Evolutionary conservation across 2,329 filamentous ascomycete species (phyloP).

Genomic region (Pleomassaria siparia): DNA sequence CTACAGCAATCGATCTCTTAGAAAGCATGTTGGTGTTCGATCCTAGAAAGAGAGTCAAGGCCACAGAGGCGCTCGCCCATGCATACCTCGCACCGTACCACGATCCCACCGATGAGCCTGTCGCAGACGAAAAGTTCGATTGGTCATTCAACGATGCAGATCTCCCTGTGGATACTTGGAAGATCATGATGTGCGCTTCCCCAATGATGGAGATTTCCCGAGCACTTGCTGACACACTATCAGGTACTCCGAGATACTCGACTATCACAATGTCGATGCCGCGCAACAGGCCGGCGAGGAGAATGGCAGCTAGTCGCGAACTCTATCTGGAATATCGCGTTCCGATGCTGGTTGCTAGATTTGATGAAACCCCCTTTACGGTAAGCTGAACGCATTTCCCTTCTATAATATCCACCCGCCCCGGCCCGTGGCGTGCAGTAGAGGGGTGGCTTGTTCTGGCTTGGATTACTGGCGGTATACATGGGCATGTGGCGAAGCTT

Average conservation of each 20-base stretch:
- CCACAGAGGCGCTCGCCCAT: conserved; percentile 81
- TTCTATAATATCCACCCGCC: conserved; percentile 9
- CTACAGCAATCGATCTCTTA: conserved; percentile 86
- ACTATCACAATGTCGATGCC: conserved; percentile 90
- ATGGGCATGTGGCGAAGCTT: conserved; percentile 13
- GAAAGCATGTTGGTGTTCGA: conserved; percentile 98
- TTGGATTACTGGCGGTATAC: conserved; percentile 14
- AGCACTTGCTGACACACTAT: conserved; percentile 17
- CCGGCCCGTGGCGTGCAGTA: conserved; percentile 6
- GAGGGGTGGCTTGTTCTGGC: conserved; percentile 11
- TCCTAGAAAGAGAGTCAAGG: conserved; percentile 91
- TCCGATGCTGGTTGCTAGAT: neutral
- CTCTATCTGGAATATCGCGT: neutral
- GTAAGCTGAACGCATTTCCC: conserved; percentile 17
- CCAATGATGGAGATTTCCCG: neutral
- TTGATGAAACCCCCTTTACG: conserved; percentile 7
- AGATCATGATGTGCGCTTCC: conserved; percentile 97
- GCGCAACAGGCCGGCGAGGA: conserved; percentile 31
- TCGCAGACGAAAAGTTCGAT: conserved; percentile 96
- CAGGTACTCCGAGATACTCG: conserved; percentile 98
- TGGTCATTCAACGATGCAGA: conserved; percentile 99
- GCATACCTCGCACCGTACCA: conserved; percentile 96
- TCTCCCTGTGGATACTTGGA: conserved; percentile 98
- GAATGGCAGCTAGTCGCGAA: conserved; percentile 32
- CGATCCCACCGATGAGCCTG: conserved; percentile 93